phyloP scores from a whole-genome alignment of 495 filamentous ascomycete species.

The Aspergillus asperescens region DNA sequence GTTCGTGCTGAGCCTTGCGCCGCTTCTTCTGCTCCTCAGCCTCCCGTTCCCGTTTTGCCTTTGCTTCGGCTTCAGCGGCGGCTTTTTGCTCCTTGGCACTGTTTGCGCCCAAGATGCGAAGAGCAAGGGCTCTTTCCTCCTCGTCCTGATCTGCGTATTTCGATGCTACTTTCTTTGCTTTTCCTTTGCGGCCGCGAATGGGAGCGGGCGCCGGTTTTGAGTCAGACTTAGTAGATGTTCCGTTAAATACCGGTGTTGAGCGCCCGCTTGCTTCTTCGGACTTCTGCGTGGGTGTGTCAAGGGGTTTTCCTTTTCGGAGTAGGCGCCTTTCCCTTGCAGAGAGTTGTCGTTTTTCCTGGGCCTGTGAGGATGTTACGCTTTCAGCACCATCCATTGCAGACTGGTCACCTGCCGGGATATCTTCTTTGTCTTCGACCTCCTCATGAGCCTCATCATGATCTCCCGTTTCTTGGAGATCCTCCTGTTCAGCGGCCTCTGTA shows the following conservation, averaged over 20 bases:
- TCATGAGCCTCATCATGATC: constrained; percentile 20
- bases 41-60: constrained; percentile 55
- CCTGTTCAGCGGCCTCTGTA: constrained; percentile 26
- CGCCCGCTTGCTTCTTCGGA: constrained; percentile 9
- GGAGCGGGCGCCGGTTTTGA: constrained; percentile 29
- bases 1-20: constrained; percentile 70
- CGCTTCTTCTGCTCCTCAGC: constrained; percentile 61
- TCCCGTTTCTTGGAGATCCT: constrained; percentile 24
- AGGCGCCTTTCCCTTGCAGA: constrained; percentile 48
- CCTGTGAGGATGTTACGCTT: constrained; percentile 17
- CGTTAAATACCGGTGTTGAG: constrained; percentile 7
- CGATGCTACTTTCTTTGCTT: constrained; percentile 77
- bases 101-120: constrained; percentile 72
- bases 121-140: constrained; percentile 78
- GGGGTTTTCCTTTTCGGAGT: constrained; percentile 41
- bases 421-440: constrained; percentile 19
- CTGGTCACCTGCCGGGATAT: constrained; percentile 13
- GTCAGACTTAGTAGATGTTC: constrained; percentile 9
- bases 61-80: constrained; percentile 44
- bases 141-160: constrained; percentile 97
- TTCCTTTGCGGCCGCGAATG: constrained; percentile 76
- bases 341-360: constrained; percentile 36
- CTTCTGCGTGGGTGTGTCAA: constrained; percentile 18
- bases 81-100: constrained; percentile 49
- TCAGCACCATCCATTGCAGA: constrained; percentile 2